Evolutionary conservation across 148 eudicot genomes (phyloP), one percentile per base, ranked within the genome.

Genomic region (Rhododendron ovatum): DNA sequence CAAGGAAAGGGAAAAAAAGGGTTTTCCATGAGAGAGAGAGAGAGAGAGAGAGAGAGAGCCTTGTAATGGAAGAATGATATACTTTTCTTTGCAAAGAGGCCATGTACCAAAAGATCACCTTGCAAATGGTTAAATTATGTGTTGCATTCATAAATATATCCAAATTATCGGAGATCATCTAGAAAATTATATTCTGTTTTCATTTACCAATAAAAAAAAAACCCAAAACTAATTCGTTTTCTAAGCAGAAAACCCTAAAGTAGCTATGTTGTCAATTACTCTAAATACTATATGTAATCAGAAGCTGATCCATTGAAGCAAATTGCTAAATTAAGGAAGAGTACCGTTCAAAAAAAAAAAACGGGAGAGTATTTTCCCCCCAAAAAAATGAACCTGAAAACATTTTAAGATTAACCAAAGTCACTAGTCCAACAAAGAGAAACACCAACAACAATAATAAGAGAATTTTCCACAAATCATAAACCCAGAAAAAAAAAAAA

Each of bases 351-450:
- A 5, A 41, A 41, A 41, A 41, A 55, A 55, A 55, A 17, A 55
- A 7, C 4, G 24, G 11, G 35, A 20, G 37, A 50, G n/a, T 22
- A 8, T 37, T 30, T 14, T 1, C 20, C 59, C 24, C 90, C 15
- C 2, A 33, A 37, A 74, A 74, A 35, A 92, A 86, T 41, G 94
- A 91, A 78, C 91, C 90, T 78, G 80, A 81, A 83, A 75, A 86
- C 33, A 71, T 74, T 82, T 41, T 65, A 3, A 67, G 50, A 33
- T 71, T 73, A 80, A 87, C 83, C 75, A 43, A 48, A 73, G 48
- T 78, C 80, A 86, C 47, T 69, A 87, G 83, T 39, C 84, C 86
- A 65, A 84, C 86, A 78, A 82, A 82, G 74, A n/a, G 30, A 69
- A 69, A 30, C 35, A 69, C 17, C 75, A 69, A 71, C 78, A 81